These are phyloP conservation scores for Rhodosorus marinus DNA, from an alignment of 23 red algal genomes.

Conservation along the genomic window DNA sequence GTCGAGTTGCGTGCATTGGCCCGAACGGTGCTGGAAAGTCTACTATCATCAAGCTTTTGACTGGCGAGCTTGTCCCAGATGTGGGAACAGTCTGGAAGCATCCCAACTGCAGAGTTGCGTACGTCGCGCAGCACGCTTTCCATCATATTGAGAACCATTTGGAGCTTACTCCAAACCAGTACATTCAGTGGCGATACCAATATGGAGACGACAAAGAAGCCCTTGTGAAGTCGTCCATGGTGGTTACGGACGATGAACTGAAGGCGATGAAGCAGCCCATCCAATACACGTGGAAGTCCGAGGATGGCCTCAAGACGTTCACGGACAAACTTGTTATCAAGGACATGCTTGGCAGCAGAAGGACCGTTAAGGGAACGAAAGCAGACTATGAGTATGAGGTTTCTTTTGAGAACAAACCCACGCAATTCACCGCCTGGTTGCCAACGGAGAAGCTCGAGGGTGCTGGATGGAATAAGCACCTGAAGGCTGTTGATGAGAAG, in stretches of 20 bases:
- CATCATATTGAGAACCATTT: constrained; percentile 79
- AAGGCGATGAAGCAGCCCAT: constrained; percentile 55
- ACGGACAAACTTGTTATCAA: constrained; percentile 44
- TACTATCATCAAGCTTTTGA: constrained; percentile 86
- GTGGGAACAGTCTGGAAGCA: constrained; percentile 78
- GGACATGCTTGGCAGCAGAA: constrained; percentile 17
- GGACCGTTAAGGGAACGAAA: constrained; percentile 51
- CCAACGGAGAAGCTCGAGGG: constrained; percentile 28
- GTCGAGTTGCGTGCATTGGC: constrained; percentile 79
- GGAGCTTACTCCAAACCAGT: constrained; percentile 65
- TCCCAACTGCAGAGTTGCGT: constrained; percentile 74
- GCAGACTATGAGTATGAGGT: constrained; percentile 69
- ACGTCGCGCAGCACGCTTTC: constrained; percentile 92
- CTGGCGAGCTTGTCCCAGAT: constrained; percentile 62
- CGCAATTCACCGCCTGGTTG: constrained; percentile 52
- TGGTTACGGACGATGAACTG: constrained; percentile 44
- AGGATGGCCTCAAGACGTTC: constrained; percentile 27
- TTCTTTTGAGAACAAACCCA: constrained; percentile 39
- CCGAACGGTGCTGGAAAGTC: constrained; percentile 96
- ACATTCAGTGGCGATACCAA: constrained; percentile 71
- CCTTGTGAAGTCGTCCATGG: constrained; percentile 53
- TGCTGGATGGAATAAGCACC: constrained; percentile 39
- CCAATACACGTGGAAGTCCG: constrained; percentile 23
- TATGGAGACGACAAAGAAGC: constrained; percentile 72
- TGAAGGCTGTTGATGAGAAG: constrained; percentile 71